Conservation (phyloP, 2,329 filamentous ascomycete species). For the Verruconis gallopava region DNA sequence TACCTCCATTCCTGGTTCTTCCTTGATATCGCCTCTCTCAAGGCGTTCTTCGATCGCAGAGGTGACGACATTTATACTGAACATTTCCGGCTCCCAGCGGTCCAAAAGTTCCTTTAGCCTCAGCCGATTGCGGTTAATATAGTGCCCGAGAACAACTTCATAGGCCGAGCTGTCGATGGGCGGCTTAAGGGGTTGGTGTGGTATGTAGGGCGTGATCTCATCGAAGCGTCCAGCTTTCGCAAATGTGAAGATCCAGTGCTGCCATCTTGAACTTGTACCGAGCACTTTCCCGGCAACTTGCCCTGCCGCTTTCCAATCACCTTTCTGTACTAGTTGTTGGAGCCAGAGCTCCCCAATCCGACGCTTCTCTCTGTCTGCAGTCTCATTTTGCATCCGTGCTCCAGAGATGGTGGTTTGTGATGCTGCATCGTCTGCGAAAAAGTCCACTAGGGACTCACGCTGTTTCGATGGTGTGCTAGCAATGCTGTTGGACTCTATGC, state of each 20-base stretch:
- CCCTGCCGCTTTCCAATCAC: conserved; percentile 67
- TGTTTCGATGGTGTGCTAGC: conserved; percentile 31
- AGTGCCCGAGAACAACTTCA: conserved; percentile 79
- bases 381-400: conserved; percentile 46
- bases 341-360: conserved; percentile 90
- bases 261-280: conserved; percentile 69
- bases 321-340: conserved; percentile 60
- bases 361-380: conserved; percentile 74
- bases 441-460: conserved; percentile 42
- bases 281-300: conserved; percentile 73
- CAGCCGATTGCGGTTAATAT: conserved; percentile 64
- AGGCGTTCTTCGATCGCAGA: conserved; percentile 73
- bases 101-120: conserved; percentile 70
- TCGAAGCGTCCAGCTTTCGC: conserved; percentile 76
- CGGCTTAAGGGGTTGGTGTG: conserved; percentile 61
- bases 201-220: conserved; percentile 77
- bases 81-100: conserved; percentile 72
- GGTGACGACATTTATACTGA: conserved; percentile 64
- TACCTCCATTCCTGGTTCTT: conserved; percentile 64
- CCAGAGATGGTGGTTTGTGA: conserved; percentile 50
- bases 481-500: conserved; percentile 3
- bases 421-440: conserved; percentile 55
- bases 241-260: conserved; percentile 92
- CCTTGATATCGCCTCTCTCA: conserved; percentile 57
- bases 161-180: conserved; percentile 73